Evolutionary conservation across 305 asterid species (phyloP).

Genomic region (Nicotiana rustica): DNA sequence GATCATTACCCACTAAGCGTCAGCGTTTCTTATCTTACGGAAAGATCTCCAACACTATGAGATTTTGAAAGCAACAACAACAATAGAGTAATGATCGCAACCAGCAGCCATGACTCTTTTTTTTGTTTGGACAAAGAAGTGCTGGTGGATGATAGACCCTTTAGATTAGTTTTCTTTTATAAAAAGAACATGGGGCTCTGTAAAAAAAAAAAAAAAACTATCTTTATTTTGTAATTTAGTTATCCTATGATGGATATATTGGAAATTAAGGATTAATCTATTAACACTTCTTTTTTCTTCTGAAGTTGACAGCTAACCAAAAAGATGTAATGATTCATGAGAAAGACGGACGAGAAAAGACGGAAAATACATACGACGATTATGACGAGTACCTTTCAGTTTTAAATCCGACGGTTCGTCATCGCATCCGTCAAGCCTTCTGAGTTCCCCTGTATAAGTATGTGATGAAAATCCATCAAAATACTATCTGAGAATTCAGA

Average conservation of each 20-base stretch:
- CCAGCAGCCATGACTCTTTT: not conserved
- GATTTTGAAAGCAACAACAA: constrained; percentile 7
- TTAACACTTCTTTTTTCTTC: too few species aligned
- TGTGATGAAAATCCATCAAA: not conserved
- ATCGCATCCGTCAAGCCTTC: not conserved
- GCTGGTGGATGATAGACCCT: not conserved
- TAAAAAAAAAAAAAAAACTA: not conserved
- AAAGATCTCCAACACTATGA: not conserved
- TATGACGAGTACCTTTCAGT: not conserved
- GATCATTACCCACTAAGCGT: not conserved
- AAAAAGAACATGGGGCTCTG: not conserved
- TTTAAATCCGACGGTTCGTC: not conserved
- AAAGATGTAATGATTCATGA: not conserved
- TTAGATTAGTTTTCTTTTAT: not conserved
- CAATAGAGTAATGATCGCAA: not conserved
- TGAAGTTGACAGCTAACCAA: not conserved
- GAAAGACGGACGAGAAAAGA: not conserved
- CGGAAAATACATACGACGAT: too few species aligned
- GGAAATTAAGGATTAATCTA: too few species aligned
- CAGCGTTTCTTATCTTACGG: not conserved
- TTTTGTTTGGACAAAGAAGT: not conserved
- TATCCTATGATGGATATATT: not conserved
- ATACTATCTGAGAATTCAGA: too few species aligned
- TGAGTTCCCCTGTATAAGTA: not conserved
- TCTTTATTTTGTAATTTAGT: not conserved